These are phyloP conservation scores for Picochlorum sp. DNA, from an alignment of 139 green algal species.

Conservation along the genomic window DNA sequence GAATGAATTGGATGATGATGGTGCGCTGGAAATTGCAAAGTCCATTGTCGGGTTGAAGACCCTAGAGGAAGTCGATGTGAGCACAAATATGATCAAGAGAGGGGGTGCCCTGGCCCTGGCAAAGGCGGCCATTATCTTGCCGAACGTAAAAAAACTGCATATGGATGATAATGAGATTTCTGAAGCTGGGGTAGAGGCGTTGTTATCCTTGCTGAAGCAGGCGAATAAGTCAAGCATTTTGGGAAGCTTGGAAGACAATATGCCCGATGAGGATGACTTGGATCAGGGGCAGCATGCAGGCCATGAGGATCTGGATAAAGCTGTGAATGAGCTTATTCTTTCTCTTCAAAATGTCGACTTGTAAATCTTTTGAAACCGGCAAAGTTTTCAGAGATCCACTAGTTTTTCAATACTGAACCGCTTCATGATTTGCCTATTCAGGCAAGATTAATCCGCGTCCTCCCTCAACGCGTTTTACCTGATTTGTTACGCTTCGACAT, in stretches of 20 bases:
- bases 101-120: constrained; percentile 47
- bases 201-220: constrained; percentile 23
- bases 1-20: constrained; percentile 79
- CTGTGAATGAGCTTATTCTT: neutral
- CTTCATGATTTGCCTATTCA: too few species aligned
- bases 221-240: constrained; percentile 25
- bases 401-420: too few species aligned
- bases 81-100: constrained; percentile 52
- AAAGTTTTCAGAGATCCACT: too few species aligned
- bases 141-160: constrained; percentile 34
- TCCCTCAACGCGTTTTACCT: too few species aligned
- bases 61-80: constrained; percentile 37
- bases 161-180: constrained; percentile 78
- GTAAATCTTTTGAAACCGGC: too few species aligned
- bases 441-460: too few species aligned
- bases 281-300: constrained; percentile 20
- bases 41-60: neutral
- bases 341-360: neutral
- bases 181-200: constrained; percentile 36
- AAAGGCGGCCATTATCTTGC: constrained; percentile 19
- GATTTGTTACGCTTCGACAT: too few species aligned
- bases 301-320: neutral
- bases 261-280: constrained; percentile 26
- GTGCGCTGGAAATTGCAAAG: constrained; percentile 40
- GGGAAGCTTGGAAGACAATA: constrained; percentile 42